These are phyloP conservation scores for Celoporthe dispersa DNA, from an alignment of 2,329 filamentous ascomycete species.

Conservation along the genomic window DNA sequence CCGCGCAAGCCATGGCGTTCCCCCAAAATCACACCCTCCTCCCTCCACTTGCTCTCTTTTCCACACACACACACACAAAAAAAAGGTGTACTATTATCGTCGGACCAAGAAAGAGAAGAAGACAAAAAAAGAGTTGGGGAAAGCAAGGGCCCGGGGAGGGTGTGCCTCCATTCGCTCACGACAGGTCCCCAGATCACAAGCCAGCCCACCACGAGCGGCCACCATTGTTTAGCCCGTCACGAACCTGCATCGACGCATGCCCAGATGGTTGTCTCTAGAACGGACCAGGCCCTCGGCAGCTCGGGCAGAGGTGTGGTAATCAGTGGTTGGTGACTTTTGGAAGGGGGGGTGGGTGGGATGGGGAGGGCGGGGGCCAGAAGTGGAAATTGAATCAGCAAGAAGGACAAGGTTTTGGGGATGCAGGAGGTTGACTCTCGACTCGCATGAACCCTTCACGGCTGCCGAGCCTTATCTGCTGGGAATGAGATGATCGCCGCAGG, in stretches of 20 bases:
- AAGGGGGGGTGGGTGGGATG: neutral
- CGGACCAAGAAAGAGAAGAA: neutral
- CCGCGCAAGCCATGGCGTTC: neutral
- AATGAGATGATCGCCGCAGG: neutral
- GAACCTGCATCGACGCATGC: neutral
- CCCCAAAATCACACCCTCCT: neutral
- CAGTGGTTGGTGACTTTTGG: neutral
- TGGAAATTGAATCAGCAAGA: neutral
- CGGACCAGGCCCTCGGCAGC: constrained; percentile 7
- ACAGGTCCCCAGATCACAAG: neutral
- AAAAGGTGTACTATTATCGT: neutral
- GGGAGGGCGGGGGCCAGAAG: neutral
- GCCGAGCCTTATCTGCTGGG: neutral
- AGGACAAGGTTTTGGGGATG: neutral
- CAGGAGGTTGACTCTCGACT: constrained; percentile 2
- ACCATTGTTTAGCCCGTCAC: neutral
- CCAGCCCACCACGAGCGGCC: constrained; percentile 1
- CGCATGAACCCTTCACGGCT: constrained; percentile 2
- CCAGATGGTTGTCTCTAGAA: neutral
- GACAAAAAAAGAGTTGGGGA: neutral
- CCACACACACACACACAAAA: neutral
- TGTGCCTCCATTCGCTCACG: neutral
- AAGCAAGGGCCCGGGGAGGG: neutral
- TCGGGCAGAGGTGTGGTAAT: neutral
- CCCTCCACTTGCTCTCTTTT: neutral